Conservation (phyloP, 371 early-diverging fungal genomes). For the Nematocida parisii region DNA sequence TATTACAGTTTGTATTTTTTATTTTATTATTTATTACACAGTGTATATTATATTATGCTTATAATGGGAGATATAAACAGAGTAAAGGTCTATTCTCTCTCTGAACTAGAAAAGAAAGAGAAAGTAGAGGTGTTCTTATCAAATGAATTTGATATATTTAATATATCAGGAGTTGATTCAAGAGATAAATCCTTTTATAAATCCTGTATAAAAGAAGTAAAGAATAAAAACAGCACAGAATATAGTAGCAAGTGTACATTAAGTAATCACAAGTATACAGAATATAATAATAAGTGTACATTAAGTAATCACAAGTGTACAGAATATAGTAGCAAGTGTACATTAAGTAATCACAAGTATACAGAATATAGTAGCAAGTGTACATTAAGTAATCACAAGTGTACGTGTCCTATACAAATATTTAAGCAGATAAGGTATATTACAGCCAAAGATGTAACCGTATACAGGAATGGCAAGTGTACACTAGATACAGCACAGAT, state of each 20-base stretch:
- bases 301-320: too few relatives aligned
- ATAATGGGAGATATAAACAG: slow-evolving; percentile 44
- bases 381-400: not conserved
- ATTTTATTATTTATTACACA: too few relatives aligned
- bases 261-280: too few relatives aligned
- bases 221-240: not conserved
- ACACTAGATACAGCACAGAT: slow-evolving; percentile 34
- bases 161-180: slow-evolving; percentile 19
- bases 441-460: slow-evolving; percentile 5
- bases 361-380: too few relatives aligned
- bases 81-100: slow-evolving; percentile 29
- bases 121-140: slow-evolving; percentile 23
- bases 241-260: slow-evolving; percentile 17
- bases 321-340: too few relatives aligned
- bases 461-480: slow-evolving; percentile 35
- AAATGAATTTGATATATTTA: slow-evolving; percentile 42
- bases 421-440: slow-evolving; percentile 28
- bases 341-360: too few relatives aligned
- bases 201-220: slow-evolving; percentile 26
- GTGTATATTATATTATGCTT: slow-evolving; percentile 2
- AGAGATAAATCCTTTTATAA: slow-evolving; percentile 16
- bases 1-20: too few relatives aligned
- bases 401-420: slow-evolving; percentile 20
- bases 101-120: slow-evolving; percentile 50
- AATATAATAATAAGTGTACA: too few relatives aligned